phyloP scores from a whole-genome alignment of 164 flowering plant genomes.

The Nymphaea thermarum region DNA sequence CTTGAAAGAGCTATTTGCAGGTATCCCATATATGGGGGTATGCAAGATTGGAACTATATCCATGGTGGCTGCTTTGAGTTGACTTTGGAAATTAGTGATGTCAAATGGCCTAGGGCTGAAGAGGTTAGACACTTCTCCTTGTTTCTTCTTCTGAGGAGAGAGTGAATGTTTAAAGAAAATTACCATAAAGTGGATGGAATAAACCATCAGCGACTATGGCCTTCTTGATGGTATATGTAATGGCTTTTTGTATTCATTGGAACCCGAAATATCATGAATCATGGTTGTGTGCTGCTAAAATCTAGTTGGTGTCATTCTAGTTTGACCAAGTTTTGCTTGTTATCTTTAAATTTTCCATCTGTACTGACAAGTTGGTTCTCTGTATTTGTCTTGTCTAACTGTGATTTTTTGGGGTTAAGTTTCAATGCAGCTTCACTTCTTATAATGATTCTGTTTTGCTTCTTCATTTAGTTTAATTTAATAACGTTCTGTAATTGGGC shows the following conservation, averaged over 20 bases:
- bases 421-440: too few relatives aligned
- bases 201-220: too few relatives aligned
- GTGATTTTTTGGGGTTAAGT: too few relatives aligned
- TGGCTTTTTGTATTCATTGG: not conserved
- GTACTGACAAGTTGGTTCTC: too few relatives aligned
- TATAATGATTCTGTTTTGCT: too few relatives aligned
- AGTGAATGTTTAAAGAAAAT: not conserved
- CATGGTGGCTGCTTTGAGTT: slow-evolving; percentile 85
- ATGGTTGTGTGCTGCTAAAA: not conserved
- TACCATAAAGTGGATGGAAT: too few relatives aligned
- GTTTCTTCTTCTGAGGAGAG: not conserved
- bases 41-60: slow-evolving; percentile 99
- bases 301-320: too few relatives aligned
- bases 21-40: slow-evolving; percentile 89
- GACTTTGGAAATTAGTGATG: slow-evolving; percentile 84
- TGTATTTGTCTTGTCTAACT: too few relatives aligned
- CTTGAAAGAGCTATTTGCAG: not conserved
- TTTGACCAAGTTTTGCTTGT: too few relatives aligned
- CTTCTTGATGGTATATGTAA: not conserved
- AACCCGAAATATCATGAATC: not conserved
- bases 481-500: too few relatives aligned
- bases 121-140: slow-evolving; percentile 38
- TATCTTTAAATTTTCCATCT: too few relatives aligned
- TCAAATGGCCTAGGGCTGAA: slow-evolving; percentile 81
- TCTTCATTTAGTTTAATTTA: too few relatives aligned